Base-by-base conservation (phyloP, 2,329 filamentous ascomycete genomes). In the Immersiporthe knoxdaviesiana region DNA sequence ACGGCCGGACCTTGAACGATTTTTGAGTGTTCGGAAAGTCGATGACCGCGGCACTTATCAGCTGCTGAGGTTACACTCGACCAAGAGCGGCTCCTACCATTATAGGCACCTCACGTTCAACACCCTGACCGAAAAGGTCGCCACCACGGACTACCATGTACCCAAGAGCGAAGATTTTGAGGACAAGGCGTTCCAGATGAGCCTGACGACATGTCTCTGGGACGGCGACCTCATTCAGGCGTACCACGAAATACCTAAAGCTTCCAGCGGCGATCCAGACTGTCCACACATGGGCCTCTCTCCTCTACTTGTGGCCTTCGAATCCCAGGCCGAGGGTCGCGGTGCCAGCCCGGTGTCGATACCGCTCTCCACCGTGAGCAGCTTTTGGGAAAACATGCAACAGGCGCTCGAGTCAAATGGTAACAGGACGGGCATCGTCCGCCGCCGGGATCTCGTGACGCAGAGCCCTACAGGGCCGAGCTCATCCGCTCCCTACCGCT, bases 41-140 rank as follows among this genome's bases (percentile, higher is more conserved):
- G 68, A 70, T n/a, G 39, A n/a, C 3, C 66, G 60, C 4, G 68
- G 68, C 6, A 68, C 68, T 1, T 68, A 62, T 30, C 35, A 56
- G 14, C 47, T 70, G 21, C 35, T 65, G n/a, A 44, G 27, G 8
- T 10, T 52, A 30, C 3, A 1, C 5, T 30, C 5, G 4, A 18
- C 4, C 50, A 10, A 12, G n/a, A 12, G 24, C n/a, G 10, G 18
- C 14, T 16, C 6, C 39, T 10, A 24, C 41, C 66, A 27, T 0
- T 10, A 59, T n/a, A 30, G 21, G 6, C 39, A 27, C 14, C 16
- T 70, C 24, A 62, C 60, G 16, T 70, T 68, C 39, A 68, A 66
- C 39, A 63, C 66, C 32, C 35, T 63, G 7, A 59, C 35, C n/a
- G 35, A 27, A 52, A 27, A n/a, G 16, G 63, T 68, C 32, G 52